A percentile compares a stretch with the other conserved stretches of the same genome.
Conservation (phyloP, 805 yeast species). For the Hanseniaspora jakobsenii region DNA sequence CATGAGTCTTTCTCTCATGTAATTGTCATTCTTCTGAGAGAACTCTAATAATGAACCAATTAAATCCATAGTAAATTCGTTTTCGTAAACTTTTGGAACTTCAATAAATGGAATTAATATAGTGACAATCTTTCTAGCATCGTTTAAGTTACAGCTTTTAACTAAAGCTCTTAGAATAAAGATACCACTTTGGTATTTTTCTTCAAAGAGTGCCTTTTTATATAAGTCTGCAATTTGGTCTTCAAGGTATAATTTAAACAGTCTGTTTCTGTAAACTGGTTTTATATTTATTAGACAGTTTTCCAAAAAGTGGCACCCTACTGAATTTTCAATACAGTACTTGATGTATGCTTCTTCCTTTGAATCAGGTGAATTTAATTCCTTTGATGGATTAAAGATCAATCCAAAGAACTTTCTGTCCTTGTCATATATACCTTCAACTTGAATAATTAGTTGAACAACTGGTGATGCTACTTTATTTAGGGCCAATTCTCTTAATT, state of each 20-base stretch:
- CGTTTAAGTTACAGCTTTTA: slow-evolving; percentile 40
- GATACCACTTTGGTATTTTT: slow-evolving; percentile 50
- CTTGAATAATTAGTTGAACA: slow-evolving; percentile 59
- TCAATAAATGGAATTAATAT: slow-evolving; percentile 53
- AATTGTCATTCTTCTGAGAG: slow-evolving; percentile 45
- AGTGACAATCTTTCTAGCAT: slow-evolving; percentile 43
- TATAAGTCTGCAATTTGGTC: slow-evolving; percentile 63
- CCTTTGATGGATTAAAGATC: slow-evolving; percentile 43
- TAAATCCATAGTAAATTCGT: slow-evolving; percentile 47
- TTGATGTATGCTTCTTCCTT: slow-evolving; percentile 74
- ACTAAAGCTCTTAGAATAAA: slow-evolving; percentile 65
- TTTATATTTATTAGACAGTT: slow-evolving; percentile 55
- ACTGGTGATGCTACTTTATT: slow-evolving; percentile 83
- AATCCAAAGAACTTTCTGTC: slow-evolving; percentile 60
- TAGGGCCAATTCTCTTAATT: slow-evolving; percentile 61
- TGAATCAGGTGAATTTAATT: slow-evolving; percentile 31
- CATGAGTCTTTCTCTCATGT: slow-evolving; percentile 49
- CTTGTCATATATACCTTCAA: slow-evolving; percentile 69
- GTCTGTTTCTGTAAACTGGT: slow-evolving; percentile 53
- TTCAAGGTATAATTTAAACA: slow-evolving; percentile 59
- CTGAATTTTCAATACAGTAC: slow-evolving; percentile 68
- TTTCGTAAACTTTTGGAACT: slow-evolving; percentile 46
- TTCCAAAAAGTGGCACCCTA: slow-evolving; percentile 90
- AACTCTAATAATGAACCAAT: slow-evolving; percentile 57
- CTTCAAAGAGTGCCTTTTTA: slow-evolving; percentile 39